These are phyloP conservation scores for Phytophthora sp. DNA, from an alignment of 352 stramenopile species.

Conservation along the genomic window DNA sequence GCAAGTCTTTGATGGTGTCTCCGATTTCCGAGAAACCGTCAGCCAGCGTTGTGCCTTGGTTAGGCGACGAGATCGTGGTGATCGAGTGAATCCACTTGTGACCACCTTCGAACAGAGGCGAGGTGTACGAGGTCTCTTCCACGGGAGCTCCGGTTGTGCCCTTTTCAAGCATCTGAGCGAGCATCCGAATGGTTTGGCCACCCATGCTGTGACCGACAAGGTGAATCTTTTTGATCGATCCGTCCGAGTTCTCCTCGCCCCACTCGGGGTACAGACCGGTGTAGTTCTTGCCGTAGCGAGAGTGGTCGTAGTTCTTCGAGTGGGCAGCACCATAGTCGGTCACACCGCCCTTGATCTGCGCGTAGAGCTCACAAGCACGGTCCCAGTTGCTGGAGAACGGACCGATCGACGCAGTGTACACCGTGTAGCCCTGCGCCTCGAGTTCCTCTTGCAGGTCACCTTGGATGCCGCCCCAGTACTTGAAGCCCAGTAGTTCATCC, in stretches of 20 bases:
- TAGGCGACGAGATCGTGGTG: constrained; percentile 61
- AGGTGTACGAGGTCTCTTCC: constrained; percentile 31
- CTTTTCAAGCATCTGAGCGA: constrained; percentile 63
- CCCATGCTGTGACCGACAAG: constrained; percentile 80
- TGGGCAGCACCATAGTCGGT: constrained; percentile 58
- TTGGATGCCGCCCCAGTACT: constrained; percentile 63
- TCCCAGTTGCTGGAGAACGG: constrained; percentile 71
- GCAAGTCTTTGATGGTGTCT: constrained; percentile 43
- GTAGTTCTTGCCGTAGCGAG: constrained; percentile 47
- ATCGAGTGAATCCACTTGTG: constrained; percentile 72
- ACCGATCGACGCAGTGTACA: constrained; percentile 56
- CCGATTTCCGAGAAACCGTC: constrained; percentile 47
- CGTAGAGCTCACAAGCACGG: constrained; percentile 66
- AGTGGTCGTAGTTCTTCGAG: constrained; percentile 39
- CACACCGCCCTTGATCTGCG: constrained; percentile 57
- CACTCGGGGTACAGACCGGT: constrained; percentile 64
- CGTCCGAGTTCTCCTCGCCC: constrained; percentile 47
- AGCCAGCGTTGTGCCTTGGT: constrained; percentile 60
- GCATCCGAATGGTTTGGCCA: constrained; percentile 73
- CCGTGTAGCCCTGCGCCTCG: constrained; percentile 43
- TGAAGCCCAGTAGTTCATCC: constrained; percentile 47
- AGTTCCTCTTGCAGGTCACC: constrained; percentile 53
- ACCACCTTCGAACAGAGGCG: constrained; percentile 51
- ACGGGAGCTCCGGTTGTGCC: constrained; percentile 48
- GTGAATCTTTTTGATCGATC: constrained; percentile 67